Base-by-base conservation (phyloP, 1,139 yeast genomes). In the Hyphopichia burtonii region DNA sequence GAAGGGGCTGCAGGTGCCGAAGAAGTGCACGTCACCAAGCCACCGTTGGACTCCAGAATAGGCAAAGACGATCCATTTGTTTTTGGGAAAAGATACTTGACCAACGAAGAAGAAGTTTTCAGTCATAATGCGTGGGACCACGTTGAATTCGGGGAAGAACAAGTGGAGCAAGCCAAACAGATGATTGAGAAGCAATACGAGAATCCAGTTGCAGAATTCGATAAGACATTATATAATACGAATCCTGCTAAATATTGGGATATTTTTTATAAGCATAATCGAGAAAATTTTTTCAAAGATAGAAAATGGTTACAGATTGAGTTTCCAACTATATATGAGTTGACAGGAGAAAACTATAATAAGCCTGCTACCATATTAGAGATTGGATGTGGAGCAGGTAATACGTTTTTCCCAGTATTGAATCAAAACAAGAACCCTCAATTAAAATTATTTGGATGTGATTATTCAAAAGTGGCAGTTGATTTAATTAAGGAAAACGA, bases 371-470 rank as follows among this genome's bases (percentile, higher is more conserved):
- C 84, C 2, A 85, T 93, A 30, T 74, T 93, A 42, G 99, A 93
- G 61, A 86, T 94, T 42, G 99, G 99, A 3, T 93, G 99, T 66
- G 99, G 99, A 43, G 99, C 97, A 2, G 99, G 99, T 12, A 94
- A 94, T 61, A 93, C 99, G 0, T 77, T 93, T 66, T 93, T 86
- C 63, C 99, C 99, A 1, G 84, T 93, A 23, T 69, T 93, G 45
- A 76, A 76, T 42, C 90, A 86, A 54, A 93, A 93, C 61, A 74
- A 85, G 60, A 93, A 93, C 65, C 82, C 84, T n/a, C 68, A 82
- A 30, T 70, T 93, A 44, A 76, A 71, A 52, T 79, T 93, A 11
- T 78, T 81, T 44, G 99, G 96, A 1, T 95, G 93, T 43, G 99
- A 93, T 62, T 93, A 86, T 62, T 86, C 94, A 44, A 82, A 84